These are phyloP conservation scores for Teunomyces stri DNA, from an alignment of 805 yeast species.

Conservation along the genomic window DNA sequence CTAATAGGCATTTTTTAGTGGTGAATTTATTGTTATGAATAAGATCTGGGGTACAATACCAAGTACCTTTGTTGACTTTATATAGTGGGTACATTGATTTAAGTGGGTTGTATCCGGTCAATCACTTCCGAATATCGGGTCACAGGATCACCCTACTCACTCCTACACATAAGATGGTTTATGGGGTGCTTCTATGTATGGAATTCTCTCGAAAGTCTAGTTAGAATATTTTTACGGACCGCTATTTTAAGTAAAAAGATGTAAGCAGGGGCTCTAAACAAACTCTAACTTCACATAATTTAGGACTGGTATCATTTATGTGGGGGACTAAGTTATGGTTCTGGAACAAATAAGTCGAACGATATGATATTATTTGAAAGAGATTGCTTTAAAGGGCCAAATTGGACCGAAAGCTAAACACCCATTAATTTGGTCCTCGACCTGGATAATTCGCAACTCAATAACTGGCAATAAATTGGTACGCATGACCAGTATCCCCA, in stretches of 20 bases:
- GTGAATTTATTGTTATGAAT: background rate
- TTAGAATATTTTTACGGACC: background rate
- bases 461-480: no score
- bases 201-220: background rate
- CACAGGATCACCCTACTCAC: background rate
- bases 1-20: constrained; percentile 2
- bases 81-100: background rate
- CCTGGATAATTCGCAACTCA: no score
- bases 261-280: background rate
- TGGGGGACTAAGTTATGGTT: no score
- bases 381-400: no score
- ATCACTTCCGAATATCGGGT: background rate
- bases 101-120: background rate
- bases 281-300: background rate
- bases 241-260: background rate
- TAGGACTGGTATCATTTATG: no score
- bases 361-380: no score
- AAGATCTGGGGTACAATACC: background rate
- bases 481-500: no score
- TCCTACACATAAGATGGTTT: constrained; percentile 2
- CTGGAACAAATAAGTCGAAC: no score
- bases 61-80: background rate
- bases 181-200: background rate
- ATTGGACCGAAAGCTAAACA: no score
- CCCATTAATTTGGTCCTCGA: no score